Evolutionary conservation across 2,329 filamentous ascomycete genomes (phyloP), one percentile per base, ranked within the genome.

Genomic region (Monosporascus sp.): DNA sequence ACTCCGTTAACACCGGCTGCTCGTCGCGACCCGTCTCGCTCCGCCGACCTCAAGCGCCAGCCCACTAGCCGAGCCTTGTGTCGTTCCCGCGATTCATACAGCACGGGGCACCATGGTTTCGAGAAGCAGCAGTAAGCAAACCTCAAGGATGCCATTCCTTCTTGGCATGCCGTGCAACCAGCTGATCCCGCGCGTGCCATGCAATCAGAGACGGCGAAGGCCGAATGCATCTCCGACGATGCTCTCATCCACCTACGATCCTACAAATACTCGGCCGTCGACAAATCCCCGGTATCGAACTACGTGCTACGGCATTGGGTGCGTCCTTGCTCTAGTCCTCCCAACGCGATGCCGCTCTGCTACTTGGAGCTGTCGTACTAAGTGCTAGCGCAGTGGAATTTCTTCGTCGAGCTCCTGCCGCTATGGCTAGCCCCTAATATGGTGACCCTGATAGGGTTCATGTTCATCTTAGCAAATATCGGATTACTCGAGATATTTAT

Each of bases 341-440:
- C 46, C 52, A 37, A 31, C 43, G 52, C 46, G 55, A 41, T 27
- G 47, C 52, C 50, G 51, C 50, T 9, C 27, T 41, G 35, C 56
- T 43, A 6, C 39, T 14, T 4, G 9, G 31, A 35, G 27, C 9
- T 5, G 9, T 9, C 9, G 27, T 35, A 14, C 31, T 35, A 35
- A 35, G 11, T 35, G 11, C 6, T 14, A 14, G 47, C 63, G 65
- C 72, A 97, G 93, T 99, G 94, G 94, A 97, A 97, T 82, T 90
- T 85, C 60, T 92, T 92, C 63, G 94, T 97, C 63, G 85, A 96
- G 69, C 74, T 97, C 43, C 75, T 99, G 64, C 94, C 94, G 58
- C 75, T 97, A 83, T 99, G 93, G 92, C 82, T 99, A 51, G 94
- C 94, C 27, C 94, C 94, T 37, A 99, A 99, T 68, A 94, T 97